Base-by-base conservation (phyloP, 257 asterid species). In the Primulina tabacum region DNA sequence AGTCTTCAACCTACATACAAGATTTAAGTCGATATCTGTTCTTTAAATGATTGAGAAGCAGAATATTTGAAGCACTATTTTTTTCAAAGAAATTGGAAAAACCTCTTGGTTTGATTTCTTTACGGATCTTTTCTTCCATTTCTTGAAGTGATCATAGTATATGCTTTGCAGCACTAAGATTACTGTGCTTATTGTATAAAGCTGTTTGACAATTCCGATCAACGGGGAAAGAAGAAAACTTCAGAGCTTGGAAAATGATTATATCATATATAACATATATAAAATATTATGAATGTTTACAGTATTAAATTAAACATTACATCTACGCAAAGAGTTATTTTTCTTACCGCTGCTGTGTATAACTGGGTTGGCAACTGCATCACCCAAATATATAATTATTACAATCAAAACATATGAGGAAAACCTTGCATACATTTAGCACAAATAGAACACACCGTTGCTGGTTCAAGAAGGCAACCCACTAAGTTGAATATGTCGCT, bases 391-490 rank as follows among this genome's bases (percentile, higher is more conserved):
- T 1, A 73, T 32, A n/a, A 28, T 28, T 2, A 8, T 4, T 40
- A 24, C 67, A 29, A 30, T 5, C 32, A 5, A 10, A 3, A 6
- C 50, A 37, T 6, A 21, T 8, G 52, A 29, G 63, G 2, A 43
- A 40, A 50, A 1, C 29, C 67, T 16, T 66, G 55, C 28, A 32
- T 4, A 35, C 0, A 67, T 21, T 43, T 3, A 57, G 40, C 6
- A 20, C 1, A 67, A 34, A 32, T 17, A 58, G 66, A 53, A 64
- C 83, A 80, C 57, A 93, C 99, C 17, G 97, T 93, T 9, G 96
- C 92, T 68, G 97, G 96, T 71, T 93, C 99, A 50, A 93, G 94
- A 82, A 93, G 78, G 77, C 99, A 93, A 2, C 99, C 97, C 32
- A 75, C 78, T 68, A 93, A 77, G 71, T 93, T 93, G 80, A 93